Percentiles rank a stretch among this genome's conserved stretches.
These are phyloP conservation scores for Aspergillus arachidicola DNA, from an alignment of 2,329 filamentous ascomycete genomes.

Conservation along the genomic window DNA sequence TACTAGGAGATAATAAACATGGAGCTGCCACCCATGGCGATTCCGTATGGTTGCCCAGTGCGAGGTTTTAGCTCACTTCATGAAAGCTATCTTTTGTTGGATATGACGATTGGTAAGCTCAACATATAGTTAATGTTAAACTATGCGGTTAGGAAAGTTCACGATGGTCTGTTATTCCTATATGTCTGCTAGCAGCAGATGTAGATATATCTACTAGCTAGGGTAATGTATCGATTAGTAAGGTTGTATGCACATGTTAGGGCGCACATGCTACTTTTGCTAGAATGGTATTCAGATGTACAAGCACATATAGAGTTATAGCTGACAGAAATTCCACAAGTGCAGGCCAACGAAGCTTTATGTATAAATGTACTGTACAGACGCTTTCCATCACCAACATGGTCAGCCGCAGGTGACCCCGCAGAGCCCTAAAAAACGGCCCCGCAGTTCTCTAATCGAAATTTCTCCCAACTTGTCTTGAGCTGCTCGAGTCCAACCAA, in stretches of 20 bases:
- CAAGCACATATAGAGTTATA: neutral
- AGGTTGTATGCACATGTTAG: neutral
- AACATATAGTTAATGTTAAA: neutral
- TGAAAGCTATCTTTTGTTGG: neutral
- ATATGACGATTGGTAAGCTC: neutral
- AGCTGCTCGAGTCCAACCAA: neutral
- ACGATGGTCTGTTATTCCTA: neutral
- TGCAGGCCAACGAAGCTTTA: neutral
- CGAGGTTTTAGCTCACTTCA: neutral
- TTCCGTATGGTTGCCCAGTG: neutral
- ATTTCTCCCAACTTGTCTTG: conserved; percentile 24
- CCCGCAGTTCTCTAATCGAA: conserved; percentile 31
- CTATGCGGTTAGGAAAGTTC: neutral
- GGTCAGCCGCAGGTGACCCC: conserved; percentile 26
- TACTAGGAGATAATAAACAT: neutral
- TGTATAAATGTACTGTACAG: neutral
- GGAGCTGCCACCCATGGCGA: neutral
- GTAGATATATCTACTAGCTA: neutral
- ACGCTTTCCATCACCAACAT: neutral
- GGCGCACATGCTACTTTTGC: neutral
- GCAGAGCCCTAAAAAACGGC: conserved; percentile 35
- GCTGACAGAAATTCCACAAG: neutral
- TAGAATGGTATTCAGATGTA: neutral
- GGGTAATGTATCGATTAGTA: neutral
- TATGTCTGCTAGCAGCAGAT: neutral